Conservation (phyloP, 305 asterid genomes). For the Nicotiana rustica region DNA sequence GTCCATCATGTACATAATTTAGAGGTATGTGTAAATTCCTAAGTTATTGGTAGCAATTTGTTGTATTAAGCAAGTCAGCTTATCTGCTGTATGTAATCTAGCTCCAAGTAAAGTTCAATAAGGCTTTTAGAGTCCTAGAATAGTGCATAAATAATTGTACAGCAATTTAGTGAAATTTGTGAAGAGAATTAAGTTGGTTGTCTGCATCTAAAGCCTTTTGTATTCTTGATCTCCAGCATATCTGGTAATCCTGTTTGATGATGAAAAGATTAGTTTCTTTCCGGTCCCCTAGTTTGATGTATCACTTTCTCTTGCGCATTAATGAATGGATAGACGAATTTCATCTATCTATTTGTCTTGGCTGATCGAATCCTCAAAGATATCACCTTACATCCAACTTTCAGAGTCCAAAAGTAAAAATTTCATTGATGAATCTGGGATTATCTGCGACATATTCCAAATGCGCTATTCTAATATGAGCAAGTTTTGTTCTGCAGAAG, state of each 20-base stretch:
- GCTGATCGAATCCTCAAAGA: neutral
- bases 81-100: constrained; percentile 24
- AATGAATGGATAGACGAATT: neutral
- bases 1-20: constrained; percentile 21
- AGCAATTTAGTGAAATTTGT: neutral
- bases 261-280: neutral
- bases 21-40: neutral
- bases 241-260: neutral
- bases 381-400: neutral
- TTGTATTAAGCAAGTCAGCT: constrained; percentile 17
- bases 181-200: constrained; percentile 4
- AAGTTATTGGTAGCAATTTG: constrained; percentile 29
- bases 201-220: neutral
- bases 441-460: neutral
- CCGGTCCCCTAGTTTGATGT: neutral
- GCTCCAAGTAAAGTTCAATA: neutral
- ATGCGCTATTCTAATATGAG: neutral
- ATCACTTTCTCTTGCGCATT: neutral
- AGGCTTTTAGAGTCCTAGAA: neutral
- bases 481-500: neutral
- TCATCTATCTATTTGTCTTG: neutral
- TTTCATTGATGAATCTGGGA: neutral
- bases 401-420: neutral
- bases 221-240: neutral
- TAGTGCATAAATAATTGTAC: constrained; percentile 22